phyloP scores from a whole-genome alignment of 139 green algal genomes.

The Micractinium sp. region DNA sequence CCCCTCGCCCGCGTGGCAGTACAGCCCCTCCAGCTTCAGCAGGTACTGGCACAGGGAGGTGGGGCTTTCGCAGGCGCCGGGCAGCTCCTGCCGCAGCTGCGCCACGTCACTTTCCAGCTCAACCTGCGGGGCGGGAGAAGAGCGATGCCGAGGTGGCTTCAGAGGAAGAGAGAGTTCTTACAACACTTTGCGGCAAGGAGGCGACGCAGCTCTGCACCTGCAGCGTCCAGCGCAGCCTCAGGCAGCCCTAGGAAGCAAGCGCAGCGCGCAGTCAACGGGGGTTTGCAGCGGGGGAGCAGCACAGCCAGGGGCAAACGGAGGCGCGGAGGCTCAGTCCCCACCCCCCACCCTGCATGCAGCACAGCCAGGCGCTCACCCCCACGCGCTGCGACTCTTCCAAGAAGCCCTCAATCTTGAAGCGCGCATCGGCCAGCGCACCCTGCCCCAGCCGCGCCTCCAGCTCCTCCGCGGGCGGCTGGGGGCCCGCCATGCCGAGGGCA shows the following conservation, averaged over 20 bases:
- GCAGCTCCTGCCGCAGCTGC: slow-evolving; percentile 1
- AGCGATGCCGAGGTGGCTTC: neutral
- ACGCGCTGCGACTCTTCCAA: slow-evolving; percentile 28
- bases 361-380: neutral
- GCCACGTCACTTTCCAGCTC: neutral
- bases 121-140: neutral
- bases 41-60: slow-evolving; percentile 32
- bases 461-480: neutral
- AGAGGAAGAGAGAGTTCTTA: no score
- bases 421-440: slow-evolving; percentile 14
- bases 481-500: neutral
- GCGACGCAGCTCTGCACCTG: no score
- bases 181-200: no score
- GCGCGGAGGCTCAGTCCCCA: no score
- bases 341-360: neutral
- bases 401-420: slow-evolving; percentile 37
- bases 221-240: no score
- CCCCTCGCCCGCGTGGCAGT: slow-evolving; percentile 37
- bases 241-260: neutral
- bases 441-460: slow-evolving; percentile 17
- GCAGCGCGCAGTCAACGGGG: neutral
- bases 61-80: slow-evolving; percentile 3
- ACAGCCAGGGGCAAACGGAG: no score
- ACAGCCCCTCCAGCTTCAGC: slow-evolving; percentile 40
- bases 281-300: no score